Evolutionary conservation across 2,329 filamentous ascomycete species (phyloP).

Genomic region (Coniochaeta sp.): DNA sequence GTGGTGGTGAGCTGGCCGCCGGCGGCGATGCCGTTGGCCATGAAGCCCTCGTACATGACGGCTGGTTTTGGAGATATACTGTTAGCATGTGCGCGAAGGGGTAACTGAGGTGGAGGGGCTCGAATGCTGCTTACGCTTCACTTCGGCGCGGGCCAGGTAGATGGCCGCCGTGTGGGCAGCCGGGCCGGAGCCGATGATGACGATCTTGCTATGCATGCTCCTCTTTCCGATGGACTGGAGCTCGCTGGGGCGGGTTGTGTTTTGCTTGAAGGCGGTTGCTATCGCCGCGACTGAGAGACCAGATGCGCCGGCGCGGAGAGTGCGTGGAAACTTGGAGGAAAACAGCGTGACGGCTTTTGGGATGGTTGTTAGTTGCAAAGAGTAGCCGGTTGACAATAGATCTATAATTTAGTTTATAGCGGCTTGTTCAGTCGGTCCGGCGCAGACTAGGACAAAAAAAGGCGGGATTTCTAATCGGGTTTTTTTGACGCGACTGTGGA

Average conservation of each 20-base stretch:
- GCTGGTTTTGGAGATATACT: constrained; percentile 32
- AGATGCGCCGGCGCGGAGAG: constrained; percentile 66
- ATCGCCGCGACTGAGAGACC: constrained; percentile 68
- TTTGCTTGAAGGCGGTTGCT: constrained; percentile 53
- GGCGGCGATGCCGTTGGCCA: constrained; percentile 92
- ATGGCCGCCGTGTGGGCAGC: constrained; percentile 96
- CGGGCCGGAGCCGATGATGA: constrained; percentile 91
- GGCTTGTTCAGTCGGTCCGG: background rate
- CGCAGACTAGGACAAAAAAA: background rate
- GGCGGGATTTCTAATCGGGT: constrained; percentile 2
- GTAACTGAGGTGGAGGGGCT: background rate
- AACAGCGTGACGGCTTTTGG: constrained; percentile 74
- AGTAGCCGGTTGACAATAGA: background rate
- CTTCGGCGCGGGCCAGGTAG: constrained; percentile 88
- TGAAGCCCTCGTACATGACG: constrained; percentile 94
- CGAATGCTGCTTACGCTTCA: constrained; percentile 57
- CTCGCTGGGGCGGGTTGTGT: constrained; percentile 22
- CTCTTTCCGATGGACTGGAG: constrained; percentile 32
- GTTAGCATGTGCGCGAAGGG: constrained; percentile 2
- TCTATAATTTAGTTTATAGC: too few relatives aligned
- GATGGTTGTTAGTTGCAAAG: background rate
- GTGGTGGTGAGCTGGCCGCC: constrained; percentile 97
- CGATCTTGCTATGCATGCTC: constrained; percentile 89
- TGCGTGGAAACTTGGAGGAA: constrained; percentile 71
- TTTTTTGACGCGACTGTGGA: background rate